Evolutionary conservation across 2,329 filamentous ascomycete genomes (phyloP).

Genomic region (Claviceps cyperi): DNA sequence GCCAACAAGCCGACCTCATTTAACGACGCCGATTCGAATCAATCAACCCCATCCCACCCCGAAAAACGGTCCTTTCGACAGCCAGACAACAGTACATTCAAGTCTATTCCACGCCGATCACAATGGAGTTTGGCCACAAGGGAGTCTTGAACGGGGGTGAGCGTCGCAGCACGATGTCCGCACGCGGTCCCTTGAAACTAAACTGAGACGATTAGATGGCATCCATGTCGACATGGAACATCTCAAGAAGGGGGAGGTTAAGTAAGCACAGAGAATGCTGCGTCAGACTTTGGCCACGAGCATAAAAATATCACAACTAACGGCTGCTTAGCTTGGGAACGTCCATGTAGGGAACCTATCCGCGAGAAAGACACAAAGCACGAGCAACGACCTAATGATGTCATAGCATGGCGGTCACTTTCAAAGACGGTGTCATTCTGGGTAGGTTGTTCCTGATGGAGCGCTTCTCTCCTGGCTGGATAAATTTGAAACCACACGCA

Average conservation of each 20-base stretch:
- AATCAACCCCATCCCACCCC: conserved; percentile 2
- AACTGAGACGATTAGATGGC: conserved; percentile 54
- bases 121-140: conserved; percentile 49
- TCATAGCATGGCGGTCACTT: conserved; percentile 84
- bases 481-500: background rate
- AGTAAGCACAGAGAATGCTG: conserved; percentile 43
- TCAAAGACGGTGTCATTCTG: conserved; percentile 95
- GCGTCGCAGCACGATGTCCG: conserved; percentile 3
- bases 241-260: conserved; percentile 97
- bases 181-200: background rate
- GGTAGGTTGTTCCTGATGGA: conserved; percentile 29
- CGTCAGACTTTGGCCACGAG: background rate
- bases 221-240: conserved; percentile 99
- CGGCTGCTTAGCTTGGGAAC: conserved; percentile 63
- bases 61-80: background rate
- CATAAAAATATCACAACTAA: conserved; percentile 9
- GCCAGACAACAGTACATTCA: background rate
- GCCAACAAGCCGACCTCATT: conserved; percentile 10
- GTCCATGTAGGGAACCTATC: conserved; percentile 57
- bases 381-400: conserved; percentile 13
- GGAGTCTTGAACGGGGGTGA: conserved; percentile 51
- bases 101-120: conserved; percentile 1
- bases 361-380: conserved; percentile 5
- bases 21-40: conserved; percentile 11
- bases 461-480: too few relatives aligned